Evolutionary conservation across 2,329 filamentous ascomycete species (phyloP).

Genomic region (Penicillium frequentans): DNA sequence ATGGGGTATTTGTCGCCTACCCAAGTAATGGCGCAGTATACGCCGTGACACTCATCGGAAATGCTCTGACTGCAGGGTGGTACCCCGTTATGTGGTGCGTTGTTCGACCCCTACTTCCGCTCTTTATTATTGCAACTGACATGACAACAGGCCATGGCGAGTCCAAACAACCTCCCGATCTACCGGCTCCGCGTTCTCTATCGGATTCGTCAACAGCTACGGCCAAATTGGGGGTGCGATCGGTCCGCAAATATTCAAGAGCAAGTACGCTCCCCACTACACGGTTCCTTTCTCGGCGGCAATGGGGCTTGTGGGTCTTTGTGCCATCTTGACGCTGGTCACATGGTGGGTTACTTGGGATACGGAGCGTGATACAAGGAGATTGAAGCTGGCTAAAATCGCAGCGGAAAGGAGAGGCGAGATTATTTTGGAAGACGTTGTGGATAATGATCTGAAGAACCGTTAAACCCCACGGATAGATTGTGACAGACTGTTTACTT

Average conservation of each 20-base stretch:
- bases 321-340: slow-evolving; percentile 41
- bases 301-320: slow-evolving; percentile 48
- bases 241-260: slow-evolving; percentile 50
- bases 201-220: slow-evolving; percentile 53
- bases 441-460: slow-evolving; percentile 37
- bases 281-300: slow-evolving; percentile 45
- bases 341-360: slow-evolving; percentile 50
- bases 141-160: slow-evolving; percentile 44
- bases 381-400: slow-evolving; percentile 44
- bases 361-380: slow-evolving; percentile 48
- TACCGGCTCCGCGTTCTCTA: slow-evolving; percentile 52
- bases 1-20: slow-evolving; percentile 48
- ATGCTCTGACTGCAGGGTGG: slow-evolving; percentile 45
- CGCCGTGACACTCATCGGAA: slow-evolving; percentile 48
- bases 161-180: slow-evolving; percentile 49
- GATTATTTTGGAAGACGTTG: slow-evolving; percentile 47
- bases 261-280: slow-evolving; percentile 49
- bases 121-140: neutral
- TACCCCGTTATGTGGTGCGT: slow-evolving; percentile 49
- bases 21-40: slow-evolving; percentile 50
- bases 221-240: slow-evolving; percentile 53
- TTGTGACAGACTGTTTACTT: too few species aligned
- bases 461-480: neutral
- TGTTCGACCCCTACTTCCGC: neutral
- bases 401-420: slow-evolving; percentile 43